Evolutionary conservation across 2,329 filamentous ascomycete genomes (phyloP).

Genomic region (Scedosporium aurantiacum): DNA sequence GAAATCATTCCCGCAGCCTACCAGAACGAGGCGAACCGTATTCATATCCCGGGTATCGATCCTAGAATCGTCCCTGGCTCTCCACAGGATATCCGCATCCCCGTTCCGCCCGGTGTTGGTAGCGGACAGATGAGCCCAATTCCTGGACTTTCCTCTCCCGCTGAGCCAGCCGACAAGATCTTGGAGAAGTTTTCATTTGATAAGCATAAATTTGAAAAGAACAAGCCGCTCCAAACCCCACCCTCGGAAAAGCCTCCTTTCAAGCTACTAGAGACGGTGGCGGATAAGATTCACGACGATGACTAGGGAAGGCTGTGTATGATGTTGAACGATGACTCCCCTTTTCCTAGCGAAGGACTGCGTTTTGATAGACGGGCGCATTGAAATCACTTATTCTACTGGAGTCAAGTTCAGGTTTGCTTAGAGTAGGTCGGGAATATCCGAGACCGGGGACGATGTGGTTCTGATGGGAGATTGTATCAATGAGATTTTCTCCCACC

Average conservation of each 20-base stretch:
- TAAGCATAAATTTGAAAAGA: neutral
- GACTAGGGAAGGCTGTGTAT: neutral
- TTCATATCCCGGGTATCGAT: constrained; percentile 64
- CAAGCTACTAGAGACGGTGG: neutral
- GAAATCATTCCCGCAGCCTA: constrained; percentile 97
- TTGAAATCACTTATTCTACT: neutral
- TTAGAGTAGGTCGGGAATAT: neutral
- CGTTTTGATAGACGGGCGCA: neutral
- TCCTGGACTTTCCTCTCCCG: constrained; percentile 1
- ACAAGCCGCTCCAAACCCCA: neutral
- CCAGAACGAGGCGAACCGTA: constrained; percentile 87
- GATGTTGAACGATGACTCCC: neutral
- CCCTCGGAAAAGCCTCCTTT: neutral
- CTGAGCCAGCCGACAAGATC: neutral
- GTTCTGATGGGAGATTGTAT: neutral
- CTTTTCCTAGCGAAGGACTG: neutral
- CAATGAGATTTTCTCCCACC: neutral
- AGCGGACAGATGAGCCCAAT: constrained; percentile 8
- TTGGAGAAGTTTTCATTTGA: neutral
- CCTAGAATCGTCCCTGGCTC: constrained; percentile 55
- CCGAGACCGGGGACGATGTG: neutral
- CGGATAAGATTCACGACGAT: constrained; percentile 1
- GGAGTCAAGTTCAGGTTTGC: neutral
- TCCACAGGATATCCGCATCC: constrained; percentile 7
- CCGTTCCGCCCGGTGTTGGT: constrained; percentile 2